Evolutionary conservation across 2,329 filamentous ascomycete species (phyloP).

Genomic region (Aspergillus costaricaensis): DNA sequence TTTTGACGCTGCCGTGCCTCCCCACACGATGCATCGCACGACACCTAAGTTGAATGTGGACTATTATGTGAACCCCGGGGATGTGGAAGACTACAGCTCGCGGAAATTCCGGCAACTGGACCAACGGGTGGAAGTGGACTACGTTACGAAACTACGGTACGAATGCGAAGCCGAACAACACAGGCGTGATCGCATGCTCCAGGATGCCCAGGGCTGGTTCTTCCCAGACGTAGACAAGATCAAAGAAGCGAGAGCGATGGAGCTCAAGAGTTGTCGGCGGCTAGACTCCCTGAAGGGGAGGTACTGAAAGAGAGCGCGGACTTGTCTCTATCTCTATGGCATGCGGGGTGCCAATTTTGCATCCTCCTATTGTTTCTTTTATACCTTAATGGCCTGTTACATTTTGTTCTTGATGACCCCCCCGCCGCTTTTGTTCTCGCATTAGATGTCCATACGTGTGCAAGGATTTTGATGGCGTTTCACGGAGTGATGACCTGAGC

Average conservation of each 20-base stretch:
- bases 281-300: conserved; percentile 53
- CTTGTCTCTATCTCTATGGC: background rate
- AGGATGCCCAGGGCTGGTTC: conserved; percentile 86
- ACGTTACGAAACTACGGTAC: conserved; percentile 65
- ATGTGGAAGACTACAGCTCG: conserved; percentile 69
- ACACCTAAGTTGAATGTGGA: conserved; percentile 71
- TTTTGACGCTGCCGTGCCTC: conserved; percentile 70
- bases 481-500: conserved; percentile 14
- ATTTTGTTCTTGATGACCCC: conserved; percentile 3
- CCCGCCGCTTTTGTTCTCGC: background rate
- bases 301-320: conserved; percentile 25
- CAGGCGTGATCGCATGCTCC: conserved; percentile 65
- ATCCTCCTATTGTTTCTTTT: conserved; percentile 12
- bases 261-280: conserved; percentile 61
- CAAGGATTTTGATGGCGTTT: conserved; percentile 18
- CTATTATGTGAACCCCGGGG: conserved; percentile 81
- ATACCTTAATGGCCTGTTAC: conserved; percentile 3
- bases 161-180: conserved; percentile 75
- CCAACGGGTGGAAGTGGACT: conserved; percentile 71
- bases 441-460: conserved; percentile 21
- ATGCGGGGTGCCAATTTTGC: conserved; percentile 5
- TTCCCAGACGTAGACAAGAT: conserved; percentile 78
- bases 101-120: conserved; percentile 75
- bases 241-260: conserved; percentile 65
- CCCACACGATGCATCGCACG: conserved; percentile 72